phyloP scores from a whole-genome alignment of 2,329 filamentous ascomycete genomes.

The Colletotrichum lentis region DNA sequence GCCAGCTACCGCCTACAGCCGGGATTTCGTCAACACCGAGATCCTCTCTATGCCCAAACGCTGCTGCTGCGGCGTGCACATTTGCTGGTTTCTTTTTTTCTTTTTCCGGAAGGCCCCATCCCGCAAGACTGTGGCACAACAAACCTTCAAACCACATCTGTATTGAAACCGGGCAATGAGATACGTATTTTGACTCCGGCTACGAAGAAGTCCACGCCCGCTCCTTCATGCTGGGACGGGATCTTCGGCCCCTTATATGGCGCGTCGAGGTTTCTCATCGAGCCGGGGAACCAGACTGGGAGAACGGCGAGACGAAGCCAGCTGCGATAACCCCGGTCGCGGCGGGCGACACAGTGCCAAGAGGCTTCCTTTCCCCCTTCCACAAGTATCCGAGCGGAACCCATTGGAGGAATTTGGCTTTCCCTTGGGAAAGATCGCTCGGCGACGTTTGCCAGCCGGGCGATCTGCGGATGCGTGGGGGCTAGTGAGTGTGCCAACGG shows the following conservation, averaged over 20 bases:
- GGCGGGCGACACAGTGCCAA: background rate
- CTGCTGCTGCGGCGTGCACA: background rate
- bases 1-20: background rate
- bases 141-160: background rate
- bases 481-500: slow-evolving; percentile 7
- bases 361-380: background rate
- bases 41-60: background rate
- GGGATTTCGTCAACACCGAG: background rate
- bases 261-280: slow-evolving; percentile 11
- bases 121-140: too few relatives aligned
- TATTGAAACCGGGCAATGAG: background rate
- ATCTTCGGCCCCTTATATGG: slow-evolving; percentile 14
- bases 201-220: background rate
- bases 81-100: background rate
- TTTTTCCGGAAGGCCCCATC: background rate
- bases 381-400: slow-evolving; percentile 13
- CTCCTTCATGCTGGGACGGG: background rate
- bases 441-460: slow-evolving; percentile 10
- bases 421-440: slow-evolving; percentile 20
- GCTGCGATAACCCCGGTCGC: slow-evolving; percentile 1
- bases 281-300: background rate
- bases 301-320: slow-evolving; percentile 12
- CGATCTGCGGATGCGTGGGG: slow-evolving; percentile 36
- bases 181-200: background rate
- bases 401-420: slow-evolving; percentile 27